Evolutionary conservation across 2,329 filamentous ascomycete species (phyloP), one percentile per base, ranked within the genome.

Genomic region (Cladophialophora bantiana): DNA sequence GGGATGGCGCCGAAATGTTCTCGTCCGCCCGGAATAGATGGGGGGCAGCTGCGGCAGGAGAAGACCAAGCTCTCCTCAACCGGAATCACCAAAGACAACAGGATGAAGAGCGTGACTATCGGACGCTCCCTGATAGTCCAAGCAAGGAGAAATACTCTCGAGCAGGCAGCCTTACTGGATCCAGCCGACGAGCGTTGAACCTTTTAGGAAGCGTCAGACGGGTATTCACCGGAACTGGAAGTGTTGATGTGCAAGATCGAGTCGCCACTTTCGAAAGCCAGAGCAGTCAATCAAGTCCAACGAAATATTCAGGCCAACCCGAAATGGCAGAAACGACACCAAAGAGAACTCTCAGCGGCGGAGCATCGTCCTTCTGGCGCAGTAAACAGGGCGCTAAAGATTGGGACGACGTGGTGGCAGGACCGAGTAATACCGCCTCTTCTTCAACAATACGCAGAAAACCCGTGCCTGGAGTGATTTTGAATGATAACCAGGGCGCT

Each of bases 171-270:
- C 86, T 86, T 3, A 86, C 86, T 7, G 81, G n/a, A 81, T 84
- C 1, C 82, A 85, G 0, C 86, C 85, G 59, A 83, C 88, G 20
- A 86, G 86, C 75, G 84, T 89, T 79, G 79, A 85, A 85, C 31
- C 92, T 89, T 88, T 80, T 93, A 10, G 90, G 90, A 26, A 91
- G 87, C 56, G 77, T 93, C 20, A 83, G 86, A 18, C 84, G 89
- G 42, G 89, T 89, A 10, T 86, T 92, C 48, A 84, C 84, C 4
- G 76, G 78, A 55, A 76, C 78, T 65, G 67, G 64, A 26, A 48
- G 38, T n/a, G 68, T 70, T 26, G 66, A 69, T 72, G 78, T 20
- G 75, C 79, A 79, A 2, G 68, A 60, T 45, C 18, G 67, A 54
- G 18, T 72, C 9, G 68, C 68, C 10, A 52, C 58, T 0, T 66